Percentiles rank a stretch among this genome's conserved stretches.
phyloP scores from a whole-genome alignment of 176 grass and related monocot genomes.

The Avena insularis region DNA sequence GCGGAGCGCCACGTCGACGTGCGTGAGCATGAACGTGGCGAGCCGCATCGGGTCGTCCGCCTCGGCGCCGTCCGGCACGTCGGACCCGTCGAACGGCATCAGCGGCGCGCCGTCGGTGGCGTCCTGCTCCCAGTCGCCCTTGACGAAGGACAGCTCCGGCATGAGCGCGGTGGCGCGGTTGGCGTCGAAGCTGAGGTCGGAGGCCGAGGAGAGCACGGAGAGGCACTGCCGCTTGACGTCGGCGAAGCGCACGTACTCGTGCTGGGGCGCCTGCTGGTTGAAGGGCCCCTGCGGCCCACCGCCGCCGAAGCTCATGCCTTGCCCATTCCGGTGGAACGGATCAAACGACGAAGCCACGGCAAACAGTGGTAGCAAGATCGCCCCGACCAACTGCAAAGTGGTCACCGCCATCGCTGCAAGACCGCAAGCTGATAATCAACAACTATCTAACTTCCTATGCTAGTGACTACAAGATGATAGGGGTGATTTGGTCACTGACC shows the following conservation, averaged over 20 bases:
- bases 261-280: constrained; percentile 16
- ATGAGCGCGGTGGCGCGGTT: constrained; percentile 58
- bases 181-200: constrained; percentile 59
- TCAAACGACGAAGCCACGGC: constrained; percentile 34
- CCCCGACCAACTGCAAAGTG: background rate
- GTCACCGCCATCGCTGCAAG: constrained; percentile 22
- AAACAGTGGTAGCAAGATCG: constrained; percentile 37
- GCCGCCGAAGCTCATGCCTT: constrained; percentile 1
- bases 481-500: constrained; percentile 28
- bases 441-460: background rate
- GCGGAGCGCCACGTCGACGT: constrained; percentile 57
- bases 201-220: constrained; percentile 56
- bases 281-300: constrained; percentile 38
- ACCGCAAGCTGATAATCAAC: background rate
- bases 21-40: constrained; percentile 61
- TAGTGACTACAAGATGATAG: background rate
- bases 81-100: constrained; percentile 71
- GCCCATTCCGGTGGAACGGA: constrained; percentile 15
- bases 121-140: constrained; percentile 76
- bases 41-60: constrained; percentile 42
- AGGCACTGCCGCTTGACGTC: constrained; percentile 62
- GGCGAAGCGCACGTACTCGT: constrained; percentile 68
- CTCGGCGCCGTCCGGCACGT: constrained; percentile 24
- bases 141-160: constrained; percentile 66
- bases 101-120: constrained; percentile 41